A percentile compares a stretch with the other conserved stretches of the same genome.
phyloP scores from a whole-genome alignment of 208 protist genomes.

The Leishmania gerbilli region DNA sequence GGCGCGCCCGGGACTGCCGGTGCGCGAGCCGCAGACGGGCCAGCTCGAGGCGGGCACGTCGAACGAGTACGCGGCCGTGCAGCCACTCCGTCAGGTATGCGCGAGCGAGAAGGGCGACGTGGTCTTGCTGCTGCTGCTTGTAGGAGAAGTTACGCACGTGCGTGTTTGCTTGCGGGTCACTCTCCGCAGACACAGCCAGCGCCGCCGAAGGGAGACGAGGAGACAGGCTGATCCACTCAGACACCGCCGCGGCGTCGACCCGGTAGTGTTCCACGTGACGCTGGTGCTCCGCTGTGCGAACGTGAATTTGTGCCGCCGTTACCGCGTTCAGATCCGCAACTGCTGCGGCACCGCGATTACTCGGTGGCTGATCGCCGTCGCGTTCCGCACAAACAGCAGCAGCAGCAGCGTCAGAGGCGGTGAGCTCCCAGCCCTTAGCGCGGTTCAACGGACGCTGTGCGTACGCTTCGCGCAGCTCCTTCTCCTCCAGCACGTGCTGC shows the following conservation, averaged over 20 bases:
- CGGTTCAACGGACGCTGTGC: slow-evolving; percentile 17
- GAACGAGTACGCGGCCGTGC: slow-evolving; percentile 7
- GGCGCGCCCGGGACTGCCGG: slow-evolving; percentile 28
- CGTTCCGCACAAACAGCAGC: not conserved
- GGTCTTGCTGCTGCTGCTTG: slow-evolving; percentile 9
- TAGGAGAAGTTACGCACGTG: slow-evolving; percentile 21
- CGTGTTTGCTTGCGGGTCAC: not conserved
- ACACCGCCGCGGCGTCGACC: slow-evolving; percentile 4
- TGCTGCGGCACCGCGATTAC: not conserved
- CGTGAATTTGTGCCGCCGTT: slow-evolving; percentile 19
- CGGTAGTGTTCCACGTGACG: not conserved
- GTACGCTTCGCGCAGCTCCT: slow-evolving; percentile 14
- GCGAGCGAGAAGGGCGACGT: slow-evolving; percentile 9
- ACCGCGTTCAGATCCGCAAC: slow-evolving; percentile 4
- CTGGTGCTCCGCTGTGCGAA: slow-evolving; percentile 14
- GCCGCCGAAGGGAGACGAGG: not conserved
- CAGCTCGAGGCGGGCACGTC: slow-evolving; percentile 17
- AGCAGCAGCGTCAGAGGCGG: not conserved
- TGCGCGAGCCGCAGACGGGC: not conserved
- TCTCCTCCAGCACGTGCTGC: slow-evolving; percentile 18
- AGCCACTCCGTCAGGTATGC: slow-evolving; percentile 30
- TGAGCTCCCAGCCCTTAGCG: slow-evolving; percentile 23
- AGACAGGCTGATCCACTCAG: slow-evolving; percentile 6
- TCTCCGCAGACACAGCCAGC: not conserved
- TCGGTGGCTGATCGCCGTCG: not conserved